Evolutionary conservation across 2,329 filamentous ascomycete genomes (phyloP), one percentile per base, ranked within the genome.

Genomic region (Aspergillus transmontanensis): DNA sequence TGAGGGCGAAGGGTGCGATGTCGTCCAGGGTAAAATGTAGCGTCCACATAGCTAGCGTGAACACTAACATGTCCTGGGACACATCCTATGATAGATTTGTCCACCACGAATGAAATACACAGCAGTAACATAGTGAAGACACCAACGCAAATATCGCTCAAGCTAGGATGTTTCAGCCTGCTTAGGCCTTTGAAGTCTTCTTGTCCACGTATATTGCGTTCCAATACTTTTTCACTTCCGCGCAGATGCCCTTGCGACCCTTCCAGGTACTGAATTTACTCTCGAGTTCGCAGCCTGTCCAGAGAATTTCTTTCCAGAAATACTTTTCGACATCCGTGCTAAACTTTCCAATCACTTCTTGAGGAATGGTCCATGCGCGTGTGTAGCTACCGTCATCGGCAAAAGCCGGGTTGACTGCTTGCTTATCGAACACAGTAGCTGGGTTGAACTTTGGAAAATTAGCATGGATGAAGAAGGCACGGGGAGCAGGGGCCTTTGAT

Each of bases 391-490:
- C 76, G 48, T 76, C 71, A 45, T 71, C 67, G 19, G 73, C 71
- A 32, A 71, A 71, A 4, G 73, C 71, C 9, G 68, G 72, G 62
- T 70, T 75, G 57, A 72, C 74, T 50, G 60, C 66, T 62, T 68
- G 71, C 19, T 69, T 68, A 10, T 70, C 68, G 59, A 79, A 79
- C 32, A 80, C 68, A 3, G 74, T 76, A 19, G 72, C 73, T 1
- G 78, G 76, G 67, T 79, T 76, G 63, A 79, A 76, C 65, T 80
- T 80, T 32, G 77, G 77, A 57, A 73, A 74, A 61, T 79, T 79
- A 43, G 74, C 75, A 63, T 80, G 79, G 36, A 80, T 70, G 64
- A 81, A 80, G 54, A 78, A 78, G 9, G 78, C 73, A 1, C 72
- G 68, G 4, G 76, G 74, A 6, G 69, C 64, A 1, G 64, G 64